These are phyloP conservation scores for Aurantiochytrium sp. DNA, from an alignment of 108 stramenopile species.

Conservation along the genomic window DNA sequence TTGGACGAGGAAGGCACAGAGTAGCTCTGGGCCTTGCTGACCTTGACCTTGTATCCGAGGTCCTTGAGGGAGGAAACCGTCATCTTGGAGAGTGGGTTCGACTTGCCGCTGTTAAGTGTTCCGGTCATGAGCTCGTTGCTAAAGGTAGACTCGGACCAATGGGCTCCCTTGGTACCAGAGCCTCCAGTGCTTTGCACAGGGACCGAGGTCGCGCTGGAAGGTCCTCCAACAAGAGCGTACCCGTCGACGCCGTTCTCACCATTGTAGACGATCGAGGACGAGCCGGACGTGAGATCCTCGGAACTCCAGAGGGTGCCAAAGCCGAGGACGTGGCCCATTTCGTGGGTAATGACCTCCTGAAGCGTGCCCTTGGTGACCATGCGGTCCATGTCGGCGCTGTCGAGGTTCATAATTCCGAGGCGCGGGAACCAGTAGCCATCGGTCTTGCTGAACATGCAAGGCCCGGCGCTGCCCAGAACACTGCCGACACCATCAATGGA, in stretches of 20 bases:
- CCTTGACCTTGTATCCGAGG: not conserved
- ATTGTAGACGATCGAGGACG: not conserved
- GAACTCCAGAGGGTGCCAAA: not conserved
- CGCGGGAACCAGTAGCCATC: not conserved
- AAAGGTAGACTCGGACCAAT: not conserved
- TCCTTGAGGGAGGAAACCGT: not conserved
- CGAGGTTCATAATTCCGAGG: not conserved
- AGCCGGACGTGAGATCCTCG: not conserved
- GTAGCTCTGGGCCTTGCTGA: not conserved
- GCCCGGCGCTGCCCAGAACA: not conserved
- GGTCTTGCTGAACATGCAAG: not conserved
- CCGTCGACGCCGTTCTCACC: not conserved
- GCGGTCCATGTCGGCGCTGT: not conserved
- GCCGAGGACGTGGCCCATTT: not conserved
- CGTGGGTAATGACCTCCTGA: not conserved
- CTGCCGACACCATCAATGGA: not conserved
- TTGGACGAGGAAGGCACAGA: not conserved
- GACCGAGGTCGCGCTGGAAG: not conserved
- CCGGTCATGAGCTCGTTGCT: constrained; percentile 6
- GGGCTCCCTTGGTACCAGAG: not conserved
- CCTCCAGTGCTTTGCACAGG: not conserved
- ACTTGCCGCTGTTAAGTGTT: not conserved
- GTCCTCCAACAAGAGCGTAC: not conserved
- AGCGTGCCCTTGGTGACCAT: not conserved
- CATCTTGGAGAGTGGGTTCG: not conserved